Conservation (phyloP, 495 filamentous ascomycete species). For the Penicillium verhagenii region DNA sequence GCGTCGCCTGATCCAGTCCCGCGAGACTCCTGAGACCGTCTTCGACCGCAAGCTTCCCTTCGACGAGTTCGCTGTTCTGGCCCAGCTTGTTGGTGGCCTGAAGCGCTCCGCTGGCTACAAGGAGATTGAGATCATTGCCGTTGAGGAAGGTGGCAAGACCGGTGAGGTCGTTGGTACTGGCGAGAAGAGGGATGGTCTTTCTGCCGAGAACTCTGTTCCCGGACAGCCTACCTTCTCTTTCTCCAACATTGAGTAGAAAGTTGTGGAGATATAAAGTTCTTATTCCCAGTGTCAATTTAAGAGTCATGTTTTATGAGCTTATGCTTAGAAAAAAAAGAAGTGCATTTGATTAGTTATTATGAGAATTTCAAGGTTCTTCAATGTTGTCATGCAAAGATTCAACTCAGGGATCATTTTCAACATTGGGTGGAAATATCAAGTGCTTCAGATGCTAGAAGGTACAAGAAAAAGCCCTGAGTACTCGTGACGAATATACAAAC, state of each 20-base stretch:
- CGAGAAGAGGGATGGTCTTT: conserved; percentile 54
- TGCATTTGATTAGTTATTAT: conserved; percentile 23
- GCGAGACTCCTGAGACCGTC: conserved; percentile 58
- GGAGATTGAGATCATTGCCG: conserved; percentile 60
- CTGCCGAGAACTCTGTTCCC: conserved; percentile 71
- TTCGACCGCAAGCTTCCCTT: conserved; percentile 82
- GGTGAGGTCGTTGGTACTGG: conserved; percentile 56
- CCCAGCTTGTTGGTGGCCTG: conserved; percentile 56
- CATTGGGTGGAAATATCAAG: no score
- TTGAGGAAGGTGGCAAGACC: conserved; percentile 68
- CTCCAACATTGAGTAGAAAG: conserved; percentile 59
- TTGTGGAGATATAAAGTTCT: neutral
- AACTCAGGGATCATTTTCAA: no score
- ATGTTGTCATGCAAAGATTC: no score
- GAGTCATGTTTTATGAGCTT: conserved; percentile 29
- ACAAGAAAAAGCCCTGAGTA: no score
- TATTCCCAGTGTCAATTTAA: conserved; percentile 8
- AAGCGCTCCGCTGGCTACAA: conserved; percentile 65
- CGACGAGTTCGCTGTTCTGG: conserved; percentile 72
- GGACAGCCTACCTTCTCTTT: conserved; percentile 76
- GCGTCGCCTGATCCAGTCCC: conserved; percentile 63
- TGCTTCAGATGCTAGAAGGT: no score
- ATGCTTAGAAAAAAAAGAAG: conserved; percentile 26
- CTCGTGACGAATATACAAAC: no score
- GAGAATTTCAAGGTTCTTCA: no score